A percentile compares a stretch with the other conserved stretches of the same genome.
These are phyloP conservation scores for Coniferiporia sulphurascens DNA, from an alignment of 1,284 basidiomycete species.

Conservation along the genomic window DNA sequence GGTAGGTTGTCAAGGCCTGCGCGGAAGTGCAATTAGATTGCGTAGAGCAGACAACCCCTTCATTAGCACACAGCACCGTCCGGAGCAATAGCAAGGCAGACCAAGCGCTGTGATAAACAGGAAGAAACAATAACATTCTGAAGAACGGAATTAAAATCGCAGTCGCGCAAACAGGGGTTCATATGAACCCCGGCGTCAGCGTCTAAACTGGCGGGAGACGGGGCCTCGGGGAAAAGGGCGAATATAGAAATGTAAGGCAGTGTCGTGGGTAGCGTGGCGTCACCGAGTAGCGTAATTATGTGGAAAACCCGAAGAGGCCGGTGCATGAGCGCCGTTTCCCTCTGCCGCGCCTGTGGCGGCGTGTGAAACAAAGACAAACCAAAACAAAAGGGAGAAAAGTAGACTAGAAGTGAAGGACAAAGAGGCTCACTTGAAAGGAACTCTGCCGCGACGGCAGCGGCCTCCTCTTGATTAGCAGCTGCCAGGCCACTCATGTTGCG, in stretches of 20 bases:
- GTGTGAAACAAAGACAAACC: neutral
- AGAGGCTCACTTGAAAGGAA: constrained; percentile 15
- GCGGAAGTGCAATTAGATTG: neutral
- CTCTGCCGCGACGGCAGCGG: constrained; percentile 15
- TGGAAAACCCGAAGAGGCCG: neutral
- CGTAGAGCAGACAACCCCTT: neutral
- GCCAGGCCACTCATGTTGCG: constrained; percentile 13
- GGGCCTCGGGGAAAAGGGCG: neutral
- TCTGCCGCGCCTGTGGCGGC: too few relatives aligned
- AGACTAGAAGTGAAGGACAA: neutral
- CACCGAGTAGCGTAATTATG: neutral
- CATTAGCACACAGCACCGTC: neutral
- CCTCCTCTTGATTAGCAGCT: constrained; percentile 17
- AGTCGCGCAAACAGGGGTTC: neutral
- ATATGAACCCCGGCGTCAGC: neutral
- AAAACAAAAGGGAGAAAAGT: neutral
- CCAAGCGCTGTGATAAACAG: neutral
- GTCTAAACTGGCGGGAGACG: too few relatives aligned
- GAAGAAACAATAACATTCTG: neutral
- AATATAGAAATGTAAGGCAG: neutral
- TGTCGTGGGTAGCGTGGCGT: neutral
- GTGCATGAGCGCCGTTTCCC: neutral
- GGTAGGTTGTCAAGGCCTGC: constrained; percentile 73
- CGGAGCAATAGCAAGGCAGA: neutral
- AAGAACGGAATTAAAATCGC: neutral